A percentile compares a stretch with the other conserved stretches of the same genome.
Conservation (phyloP, 1,284 basidiomycete genomes). For the Ustilago sp. region DNA sequence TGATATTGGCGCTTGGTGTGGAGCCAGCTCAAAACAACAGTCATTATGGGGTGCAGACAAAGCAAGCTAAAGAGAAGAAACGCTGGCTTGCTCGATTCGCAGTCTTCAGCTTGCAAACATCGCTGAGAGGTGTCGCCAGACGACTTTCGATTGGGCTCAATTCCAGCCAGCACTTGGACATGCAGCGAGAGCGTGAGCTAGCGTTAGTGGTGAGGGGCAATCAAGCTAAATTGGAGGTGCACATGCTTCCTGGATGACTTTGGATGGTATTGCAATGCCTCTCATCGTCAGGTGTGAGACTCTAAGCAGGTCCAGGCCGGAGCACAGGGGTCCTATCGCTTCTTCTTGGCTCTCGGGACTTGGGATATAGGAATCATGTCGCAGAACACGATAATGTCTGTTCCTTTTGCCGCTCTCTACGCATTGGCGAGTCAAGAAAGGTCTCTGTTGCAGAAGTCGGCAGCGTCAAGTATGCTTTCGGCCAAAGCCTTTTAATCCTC, state of each 20-base stretch:
- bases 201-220: background rate
- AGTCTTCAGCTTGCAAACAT: background rate
- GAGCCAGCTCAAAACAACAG: background rate
- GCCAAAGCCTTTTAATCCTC: too few species aligned
- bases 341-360: background rate
- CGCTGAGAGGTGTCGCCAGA: background rate
- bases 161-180: background rate
- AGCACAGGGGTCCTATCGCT: slow-evolving; percentile 1
- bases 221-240: too few species aligned
- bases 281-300: background rate
- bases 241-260: background rate
- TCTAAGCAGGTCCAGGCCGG: background rate
- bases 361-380: background rate
- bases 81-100: background rate
- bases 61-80: background rate
- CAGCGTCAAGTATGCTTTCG: background rate
- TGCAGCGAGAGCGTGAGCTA: background rate
- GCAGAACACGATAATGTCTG: background rate
- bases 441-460: background rate
- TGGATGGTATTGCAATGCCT: background rate
- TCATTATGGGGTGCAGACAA: background rate
- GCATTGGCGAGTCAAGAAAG: slow-evolving; percentile 11
- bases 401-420: slow-evolving; percentile 4
- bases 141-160: background rate
- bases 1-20: background rate